Evolutionary conservation across 768 basidiomycete genomes (phyloP), one percentile per base, ranked within the genome.

Genomic region (Mycena rosella): DNA sequence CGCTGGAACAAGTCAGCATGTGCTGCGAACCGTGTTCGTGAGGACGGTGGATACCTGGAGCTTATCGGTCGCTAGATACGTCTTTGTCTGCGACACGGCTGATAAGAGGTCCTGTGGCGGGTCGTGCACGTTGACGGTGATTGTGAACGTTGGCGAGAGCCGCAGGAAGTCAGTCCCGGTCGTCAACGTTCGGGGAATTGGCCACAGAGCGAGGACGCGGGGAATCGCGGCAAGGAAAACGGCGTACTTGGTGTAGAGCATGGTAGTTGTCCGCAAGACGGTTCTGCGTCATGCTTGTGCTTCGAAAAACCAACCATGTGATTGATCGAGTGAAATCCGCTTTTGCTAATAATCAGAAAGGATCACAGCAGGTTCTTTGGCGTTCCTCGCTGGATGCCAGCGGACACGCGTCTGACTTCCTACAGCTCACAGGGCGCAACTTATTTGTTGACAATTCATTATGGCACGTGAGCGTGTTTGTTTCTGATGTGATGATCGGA

Each of bases 81-180:
- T 44, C 65, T 81, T 82, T 0, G 89, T 86, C 47, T 85, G 86
- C 10, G 75, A 51, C 29, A 88, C 82, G 45, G 91, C 91, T n/a
- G 84, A 85, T 24, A 81, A 64, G 48, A 93, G 81, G 75, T 93
- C 91, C 22, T 76, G 68, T 0, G 91, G 89, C 1, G 86, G 76
- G 49, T 81, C 76, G 26, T 76, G 65, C 38, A 88, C 73, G n/a
- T 78, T 69, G 68, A 87, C 63, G 11, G 78, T 73, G 75, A 92
- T 89, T 63, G 77, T 74, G 74, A 93, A 92, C 30, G 73, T 62
- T 0, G 81, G 70, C 0, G 87, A 80, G 52, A 93, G 85, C 42
- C 82, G 81, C 24, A 87, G 69, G 38, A 86, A 74, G 17, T 78
- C 74, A 0, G 78, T 75, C 7, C 86, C 85, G 1, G 83, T 84